Evolutionary conservation across 345 rosid genomes (phyloP).

Genomic region (Cardamine resedifolia): DNA sequence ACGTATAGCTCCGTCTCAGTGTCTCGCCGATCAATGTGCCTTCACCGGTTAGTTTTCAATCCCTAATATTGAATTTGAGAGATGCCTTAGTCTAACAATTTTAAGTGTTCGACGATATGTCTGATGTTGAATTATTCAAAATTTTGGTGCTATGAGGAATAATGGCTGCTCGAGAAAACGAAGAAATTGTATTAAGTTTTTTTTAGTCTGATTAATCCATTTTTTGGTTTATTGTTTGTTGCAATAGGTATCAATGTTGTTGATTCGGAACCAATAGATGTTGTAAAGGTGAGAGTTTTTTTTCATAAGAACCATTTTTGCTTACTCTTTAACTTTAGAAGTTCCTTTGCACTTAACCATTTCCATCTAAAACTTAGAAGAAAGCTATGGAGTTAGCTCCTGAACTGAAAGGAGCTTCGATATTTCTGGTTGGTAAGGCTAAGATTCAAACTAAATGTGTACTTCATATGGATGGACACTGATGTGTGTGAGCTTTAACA

Average conservation of each 20-base stretch:
- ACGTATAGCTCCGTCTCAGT: constrained; percentile 30
- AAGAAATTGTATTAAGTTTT: background rate
- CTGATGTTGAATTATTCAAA: background rate
- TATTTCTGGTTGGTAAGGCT: constrained; percentile 72
- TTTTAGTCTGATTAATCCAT: background rate
- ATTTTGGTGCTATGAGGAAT: background rate
- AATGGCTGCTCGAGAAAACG: background rate
- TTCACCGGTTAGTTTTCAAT: constrained; percentile 42
- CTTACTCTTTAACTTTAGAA: background rate
- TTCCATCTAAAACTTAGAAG: constrained; percentile 50
- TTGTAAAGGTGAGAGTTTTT: constrained; percentile 49
- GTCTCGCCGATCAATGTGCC: constrained; percentile 37
- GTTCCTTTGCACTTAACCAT: constrained; percentile 23
- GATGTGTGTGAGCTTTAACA: constrained; percentile 28
- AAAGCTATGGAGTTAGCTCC: constrained; percentile 63
- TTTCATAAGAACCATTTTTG: constrained; percentile 8
- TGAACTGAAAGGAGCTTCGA: constrained; percentile 72
- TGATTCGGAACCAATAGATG: constrained; percentile 35
- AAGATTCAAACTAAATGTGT: background rate
- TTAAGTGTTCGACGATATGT: constrained; percentile 31
- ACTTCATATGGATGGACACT: constrained; percentile 4
- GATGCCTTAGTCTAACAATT: background rate
- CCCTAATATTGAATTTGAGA: constrained; percentile 1
- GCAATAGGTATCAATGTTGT: constrained; percentile 33
- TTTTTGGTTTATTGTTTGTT: constrained; percentile 12